phyloP scores from a whole-genome alignment of 306 rosid genomes.

The Gynostemma pentaphyllum region DNA sequence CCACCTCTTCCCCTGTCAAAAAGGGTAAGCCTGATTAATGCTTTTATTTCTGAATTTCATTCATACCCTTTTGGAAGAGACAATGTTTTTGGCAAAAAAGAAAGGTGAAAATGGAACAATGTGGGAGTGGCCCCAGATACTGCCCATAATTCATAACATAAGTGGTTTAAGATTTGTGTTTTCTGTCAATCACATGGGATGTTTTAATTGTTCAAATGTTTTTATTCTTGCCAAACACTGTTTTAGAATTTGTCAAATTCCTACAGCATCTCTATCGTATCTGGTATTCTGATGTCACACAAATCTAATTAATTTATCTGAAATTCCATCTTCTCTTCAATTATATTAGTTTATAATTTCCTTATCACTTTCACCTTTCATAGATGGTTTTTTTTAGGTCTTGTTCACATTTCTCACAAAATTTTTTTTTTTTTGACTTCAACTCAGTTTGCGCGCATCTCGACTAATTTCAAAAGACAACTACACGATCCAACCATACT shows the following conservation, averaged over 20 bases:
- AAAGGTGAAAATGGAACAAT: not conserved
- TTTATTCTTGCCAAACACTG: constrained; percentile 44
- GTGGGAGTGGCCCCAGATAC: not conserved
- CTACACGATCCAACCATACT: not conserved
- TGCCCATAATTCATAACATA: not conserved
- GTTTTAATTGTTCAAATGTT: constrained; percentile 39
- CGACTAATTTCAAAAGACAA: no score
- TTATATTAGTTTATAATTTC: not conserved
- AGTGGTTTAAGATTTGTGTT: not conserved
- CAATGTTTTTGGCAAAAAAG: constrained; percentile 9
- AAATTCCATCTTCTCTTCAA: not conserved
- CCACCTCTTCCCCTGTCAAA: no score
- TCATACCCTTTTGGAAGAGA: no score
- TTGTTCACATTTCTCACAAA: no score
- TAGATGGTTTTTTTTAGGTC: no score
- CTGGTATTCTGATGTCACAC: not conserved
- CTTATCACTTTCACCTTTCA: no score
- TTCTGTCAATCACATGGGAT: constrained; percentile 66
- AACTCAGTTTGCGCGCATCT: no score
- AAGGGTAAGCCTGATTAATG: no score
- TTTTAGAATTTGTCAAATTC: constrained; percentile 23
- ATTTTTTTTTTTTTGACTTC: no score
- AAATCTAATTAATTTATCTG: not conserved
- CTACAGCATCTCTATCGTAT: not conserved
- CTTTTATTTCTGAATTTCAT: no score